These are phyloP conservation scores for Aphanoascus verrucosus DNA, from an alignment of 2,329 filamentous ascomycete genomes.

Conservation along the genomic window DNA sequence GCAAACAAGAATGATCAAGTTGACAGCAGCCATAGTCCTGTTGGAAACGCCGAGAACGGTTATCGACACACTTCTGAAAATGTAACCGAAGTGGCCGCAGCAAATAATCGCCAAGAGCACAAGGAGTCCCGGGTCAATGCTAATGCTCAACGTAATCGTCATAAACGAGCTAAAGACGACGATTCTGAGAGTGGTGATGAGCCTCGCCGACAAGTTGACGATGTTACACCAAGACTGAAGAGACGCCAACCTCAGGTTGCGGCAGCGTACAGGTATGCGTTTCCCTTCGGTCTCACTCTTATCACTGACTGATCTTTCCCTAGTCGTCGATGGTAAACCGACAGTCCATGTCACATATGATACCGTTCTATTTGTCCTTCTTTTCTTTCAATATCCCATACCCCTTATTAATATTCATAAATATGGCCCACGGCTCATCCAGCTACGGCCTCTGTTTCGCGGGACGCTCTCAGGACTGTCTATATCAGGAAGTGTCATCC, in stretches of 20 bases:
- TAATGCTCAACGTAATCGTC: slow-evolving; percentile 9
- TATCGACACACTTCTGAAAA: not conserved
- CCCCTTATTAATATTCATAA: slow-evolving; percentile 7
- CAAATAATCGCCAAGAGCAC: not conserved
- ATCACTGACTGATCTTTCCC: slow-evolving; percentile 15
- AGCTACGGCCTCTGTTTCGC: not conserved
- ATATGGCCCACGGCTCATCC: slow-evolving; percentile 2
- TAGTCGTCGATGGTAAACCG: slow-evolving; percentile 33
- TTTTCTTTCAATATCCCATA: slow-evolving; percentile 16
- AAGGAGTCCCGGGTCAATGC: slow-evolving; percentile 3
- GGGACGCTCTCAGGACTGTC: not conserved
- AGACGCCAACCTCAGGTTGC: slow-evolving; percentile 32
- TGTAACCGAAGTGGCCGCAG: not conserved
- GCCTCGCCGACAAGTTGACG: slow-evolving; percentile 25
- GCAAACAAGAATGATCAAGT: not conserved
- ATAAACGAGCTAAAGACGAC: slow-evolving; percentile 15
- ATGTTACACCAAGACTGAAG: slow-evolving; percentile 25
- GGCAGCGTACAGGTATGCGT: slow-evolving; percentile 30
- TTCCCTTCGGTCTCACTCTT: not conserved
- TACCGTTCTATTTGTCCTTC: not conserved
- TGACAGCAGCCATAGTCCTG: not conserved
- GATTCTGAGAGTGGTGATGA: slow-evolving; percentile 20
- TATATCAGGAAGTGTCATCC: slow-evolving; percentile 5
- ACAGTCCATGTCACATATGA: not conserved
- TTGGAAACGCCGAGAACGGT: not conserved